Base-by-base conservation (phyloP, 768 basidiomycete genomes). In the Phaeotremella skinneri region DNA sequence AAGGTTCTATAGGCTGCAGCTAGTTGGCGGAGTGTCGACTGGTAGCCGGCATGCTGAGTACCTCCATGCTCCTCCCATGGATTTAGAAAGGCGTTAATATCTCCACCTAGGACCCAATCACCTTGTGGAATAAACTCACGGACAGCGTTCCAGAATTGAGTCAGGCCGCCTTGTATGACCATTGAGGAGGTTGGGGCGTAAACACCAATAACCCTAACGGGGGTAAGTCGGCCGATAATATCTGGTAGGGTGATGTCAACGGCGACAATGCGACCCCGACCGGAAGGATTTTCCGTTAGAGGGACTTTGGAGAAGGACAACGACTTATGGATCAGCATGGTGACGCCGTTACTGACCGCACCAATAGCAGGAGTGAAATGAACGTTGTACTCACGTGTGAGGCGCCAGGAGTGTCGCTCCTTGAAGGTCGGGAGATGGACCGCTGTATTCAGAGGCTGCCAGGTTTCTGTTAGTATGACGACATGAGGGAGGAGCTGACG, bases 381-480 rank as follows among this genome's bases (percentile, higher is more conserved):
- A 9, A 32, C 37, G 25, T 31, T 32, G 49, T 27, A 16, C 4
- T 34, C 29, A 3, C 21, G n/a, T 20, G 29, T 21, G 2, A 31
- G 4, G 3, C 11, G 2, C 9, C 31, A 41, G 52, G 43, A 47
- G 30, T 26, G 27, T 27, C 30, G 45, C 14, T 37, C 26, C 2
- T 30, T 41, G 14, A 47, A 13, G 13, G 34, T 25, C 9, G 26
- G 37, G 4, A 9, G 37, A 7, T 16, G 32, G n/a, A n/a, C n/a
- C n/a, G n/a, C n/a, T n/a, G n/a, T n/a, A 37, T 39, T 21, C 4
- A 17, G 30, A 27, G 4, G 30, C 31, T 56, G 59, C 32, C 43
- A 49, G 9, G 59, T 61, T 41, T 56, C 59, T 5, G 59, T 61
- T n/a, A 61, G 42, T 14, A 57, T 31, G 6, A 51, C 55, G 2